Conservation (phyloP, 2,329 filamentous ascomycete genomes). For the Diaporthe longicolla region DNA sequence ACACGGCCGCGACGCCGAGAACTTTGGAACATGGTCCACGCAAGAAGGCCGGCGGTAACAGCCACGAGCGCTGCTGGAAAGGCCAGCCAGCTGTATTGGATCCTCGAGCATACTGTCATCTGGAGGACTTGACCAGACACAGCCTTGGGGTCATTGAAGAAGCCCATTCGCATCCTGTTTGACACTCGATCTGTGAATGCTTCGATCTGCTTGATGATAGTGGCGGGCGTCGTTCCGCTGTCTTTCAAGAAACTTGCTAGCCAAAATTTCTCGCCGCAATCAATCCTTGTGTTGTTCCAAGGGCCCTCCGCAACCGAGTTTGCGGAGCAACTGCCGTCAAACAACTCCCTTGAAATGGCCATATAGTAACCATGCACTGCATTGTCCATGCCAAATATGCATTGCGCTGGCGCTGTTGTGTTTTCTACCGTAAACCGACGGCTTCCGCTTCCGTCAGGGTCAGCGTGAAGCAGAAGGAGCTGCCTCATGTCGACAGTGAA, state of each 20-base stretch:
- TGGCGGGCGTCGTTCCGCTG: not conserved
- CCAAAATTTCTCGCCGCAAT: not conserved
- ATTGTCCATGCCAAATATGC: not conserved
- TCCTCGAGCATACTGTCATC: not conserved
- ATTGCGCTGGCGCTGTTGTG: not conserved
- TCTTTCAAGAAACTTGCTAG: not conserved
- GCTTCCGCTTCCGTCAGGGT: not conserved
- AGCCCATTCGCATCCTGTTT: not conserved
- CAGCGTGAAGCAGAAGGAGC: not conserved
- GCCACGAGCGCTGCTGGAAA: not conserved
- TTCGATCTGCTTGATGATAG: not conserved
- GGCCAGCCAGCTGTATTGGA: not conserved
- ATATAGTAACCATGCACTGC: no score
- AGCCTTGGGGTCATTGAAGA: not conserved
- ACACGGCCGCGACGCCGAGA: not conserved
- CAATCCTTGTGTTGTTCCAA: no score
- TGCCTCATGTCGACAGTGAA: not conserved
- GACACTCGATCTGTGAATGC: not conserved
- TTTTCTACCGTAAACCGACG: not conserved
- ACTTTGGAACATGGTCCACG: not conserved
- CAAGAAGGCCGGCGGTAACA: not conserved
- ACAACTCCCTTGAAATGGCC: not conserved
- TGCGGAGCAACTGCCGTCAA: not conserved
- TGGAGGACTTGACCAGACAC: not conserved
- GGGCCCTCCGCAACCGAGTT: not conserved